Evolutionary conservation across 371 early-diverging fungal genomes (phyloP).

Genomic region (Mucor velutinosus): DNA sequence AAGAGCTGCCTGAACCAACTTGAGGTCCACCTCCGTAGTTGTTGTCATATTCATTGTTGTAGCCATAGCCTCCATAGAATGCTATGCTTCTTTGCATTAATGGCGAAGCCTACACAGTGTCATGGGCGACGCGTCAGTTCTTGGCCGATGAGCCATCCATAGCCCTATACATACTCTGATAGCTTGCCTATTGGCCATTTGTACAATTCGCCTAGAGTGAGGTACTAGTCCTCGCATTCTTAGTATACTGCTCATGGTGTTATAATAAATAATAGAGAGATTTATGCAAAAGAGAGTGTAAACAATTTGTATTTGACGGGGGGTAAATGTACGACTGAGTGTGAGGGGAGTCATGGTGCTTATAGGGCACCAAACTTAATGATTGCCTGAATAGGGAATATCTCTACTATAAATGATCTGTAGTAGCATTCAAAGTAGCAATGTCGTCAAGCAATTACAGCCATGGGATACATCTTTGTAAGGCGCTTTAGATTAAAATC

Average conservation of each 20-base stretch:
- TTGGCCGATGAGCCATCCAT: neutral
- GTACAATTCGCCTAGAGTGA: neutral
- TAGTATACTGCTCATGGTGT: neutral
- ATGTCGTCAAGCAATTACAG: too few relatives aligned
- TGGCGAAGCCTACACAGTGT: constrained; percentile 18
- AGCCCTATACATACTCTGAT: constrained; percentile 4
- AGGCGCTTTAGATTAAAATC: too few relatives aligned
- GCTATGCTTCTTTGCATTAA: constrained; percentile 20
- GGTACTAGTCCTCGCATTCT: neutral
- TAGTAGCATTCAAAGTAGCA: too few relatives aligned
- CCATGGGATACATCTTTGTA: too few relatives aligned
- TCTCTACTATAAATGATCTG: too few relatives aligned
- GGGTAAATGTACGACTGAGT: neutral
- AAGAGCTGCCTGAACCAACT: constrained; percentile 13
- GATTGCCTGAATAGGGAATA: neutral
- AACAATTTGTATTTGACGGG: neutral
- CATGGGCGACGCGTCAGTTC: neutral
- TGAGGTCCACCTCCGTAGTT: constrained; percentile 16
- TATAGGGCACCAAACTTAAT: neutral
- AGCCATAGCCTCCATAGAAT: constrained; percentile 37
- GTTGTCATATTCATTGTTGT: constrained; percentile 42
- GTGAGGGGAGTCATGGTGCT: neutral
- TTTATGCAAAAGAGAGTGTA: neutral
- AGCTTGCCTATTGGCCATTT: neutral
- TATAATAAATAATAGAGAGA: neutral